Evolutionary conservation across 1,284 basidiomycete genomes (phyloP).

Genomic region (Naganishia sp.): DNA sequence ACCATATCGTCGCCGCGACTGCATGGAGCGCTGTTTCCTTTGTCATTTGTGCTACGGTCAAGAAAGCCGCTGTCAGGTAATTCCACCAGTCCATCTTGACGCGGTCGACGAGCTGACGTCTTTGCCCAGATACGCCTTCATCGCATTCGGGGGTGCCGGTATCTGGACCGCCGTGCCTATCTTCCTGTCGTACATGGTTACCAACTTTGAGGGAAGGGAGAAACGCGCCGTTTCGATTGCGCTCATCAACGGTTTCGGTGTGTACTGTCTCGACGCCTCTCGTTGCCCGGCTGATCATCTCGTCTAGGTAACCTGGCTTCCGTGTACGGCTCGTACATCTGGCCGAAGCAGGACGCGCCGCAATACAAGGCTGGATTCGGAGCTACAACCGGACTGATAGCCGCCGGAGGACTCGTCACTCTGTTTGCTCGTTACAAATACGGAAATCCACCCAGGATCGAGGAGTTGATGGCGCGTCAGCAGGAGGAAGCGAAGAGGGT

Average conservation of each 20-base stretch:
- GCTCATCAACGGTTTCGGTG: conserved; percentile 49
- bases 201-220: conserved; percentile 51
- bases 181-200: conserved; percentile 50
- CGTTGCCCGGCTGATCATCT: not conserved
- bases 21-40: conserved; percentile 42
- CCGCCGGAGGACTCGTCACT: conserved; percentile 38
- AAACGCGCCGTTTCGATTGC: conserved; percentile 51
- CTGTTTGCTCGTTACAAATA: conserved; percentile 40
- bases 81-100: not conserved
- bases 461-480: conserved; percentile 19
- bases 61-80: conserved; percentile 41
- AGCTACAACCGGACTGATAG: conserved; percentile 47
- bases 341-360: conserved; percentile 45
- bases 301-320: not conserved
- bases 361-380: conserved; percentile 48
- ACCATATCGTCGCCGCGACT: conserved; percentile 43
- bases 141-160: conserved; percentile 52
- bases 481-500: conserved; percentile 17
- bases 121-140: conserved; percentile 48
- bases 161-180: conserved; percentile 51
- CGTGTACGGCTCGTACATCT: conserved; percentile 52
- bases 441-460: conserved; percentile 38
- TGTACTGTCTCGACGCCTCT: not conserved
- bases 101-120: no score
- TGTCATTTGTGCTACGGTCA: conserved; percentile 46